Base-by-base conservation (phyloP, 345 rosid species). In the Draba incana region DNA sequence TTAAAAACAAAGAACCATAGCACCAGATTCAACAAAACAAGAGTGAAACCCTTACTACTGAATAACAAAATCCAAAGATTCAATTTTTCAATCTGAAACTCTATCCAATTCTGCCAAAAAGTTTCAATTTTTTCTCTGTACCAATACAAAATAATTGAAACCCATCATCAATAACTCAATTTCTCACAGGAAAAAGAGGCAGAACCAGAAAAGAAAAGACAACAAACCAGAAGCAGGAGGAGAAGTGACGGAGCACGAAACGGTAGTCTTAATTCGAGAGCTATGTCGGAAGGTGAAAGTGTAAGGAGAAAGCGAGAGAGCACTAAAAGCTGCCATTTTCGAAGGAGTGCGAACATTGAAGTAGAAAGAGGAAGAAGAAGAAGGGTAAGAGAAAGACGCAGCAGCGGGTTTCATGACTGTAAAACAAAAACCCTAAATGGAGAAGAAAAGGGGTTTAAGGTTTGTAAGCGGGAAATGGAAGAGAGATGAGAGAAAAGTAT, bases 301-400 rank as follows among this genome's bases (percentile, higher is more conserved):
- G 81, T 81, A 75, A 7, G 94, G 88, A 55, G 64, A 83, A 31
- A 55, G 79, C 0, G 90, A 80, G 12, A 84, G 52, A 59, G 93
- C 86, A 68, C 78, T 75, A n/a, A 84, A 78, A 44, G 88, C 83
- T 0, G 88, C 85, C 97, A 88, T 88, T 68, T 68, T 78, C 1
- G 66, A 72, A 0, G 79, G 51, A 10, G 61, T 27, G 28, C 25
- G 62, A 71, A 68, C 70, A 77, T 79, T 61, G 13, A 58, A 66
- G 80, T 68, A 63, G 9, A 52, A 25, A 24, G 69, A 56, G 2
- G 81, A 66, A 28, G 74, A 55, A 74, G 83, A 41, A 68, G 57
- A 66, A 67, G 71, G 52, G 43, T 55, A 54, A 63, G 68, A 64
- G 52, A 64, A 72, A 61, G 78, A 74, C 3, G 70, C 58, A 24